Percentiles rank a stretch among this genome's conserved stretches.
phyloP scores from a whole-genome alignment of 1,284 basidiomycete genomes.

The Leccinum subatratum region DNA sequence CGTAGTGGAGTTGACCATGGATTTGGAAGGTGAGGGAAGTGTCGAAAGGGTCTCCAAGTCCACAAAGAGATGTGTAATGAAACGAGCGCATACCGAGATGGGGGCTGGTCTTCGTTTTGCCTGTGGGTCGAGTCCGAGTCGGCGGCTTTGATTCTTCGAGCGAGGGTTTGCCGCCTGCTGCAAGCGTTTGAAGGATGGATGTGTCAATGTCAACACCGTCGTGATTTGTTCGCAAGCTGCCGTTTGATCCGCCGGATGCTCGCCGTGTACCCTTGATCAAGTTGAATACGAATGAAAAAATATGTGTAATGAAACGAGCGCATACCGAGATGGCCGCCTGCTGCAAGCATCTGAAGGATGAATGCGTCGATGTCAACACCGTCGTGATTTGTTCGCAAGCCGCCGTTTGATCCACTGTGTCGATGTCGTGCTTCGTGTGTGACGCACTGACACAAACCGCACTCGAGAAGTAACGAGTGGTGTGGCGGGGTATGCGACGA shows the following conservation, averaged over 20 bases:
- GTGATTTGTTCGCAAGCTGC: no score
- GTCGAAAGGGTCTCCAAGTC: neutral
- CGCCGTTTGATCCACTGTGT: conserved; percentile 35
- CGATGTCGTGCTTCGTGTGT: conserved; percentile 94
- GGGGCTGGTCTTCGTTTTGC: no score
- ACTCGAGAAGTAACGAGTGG: conserved; percentile 87
- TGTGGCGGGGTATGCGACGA: conserved; percentile 93
- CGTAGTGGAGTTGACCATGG: neutral
- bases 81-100: neutral
- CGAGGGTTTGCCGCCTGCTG: neutral
- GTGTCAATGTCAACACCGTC: no score
- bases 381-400: no score
- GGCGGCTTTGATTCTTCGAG: neutral
- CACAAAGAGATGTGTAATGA: neutral
- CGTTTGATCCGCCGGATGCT: no score
- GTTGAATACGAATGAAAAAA: no score
- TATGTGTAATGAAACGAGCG: no score
- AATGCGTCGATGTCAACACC: neutral
- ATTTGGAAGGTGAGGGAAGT: neutral
- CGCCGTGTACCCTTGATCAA: no score
- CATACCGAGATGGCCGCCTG: no score
- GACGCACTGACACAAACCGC: conserved; percentile 76
- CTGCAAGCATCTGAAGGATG: no score
- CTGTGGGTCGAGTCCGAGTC: neutral
- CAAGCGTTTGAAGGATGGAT: neutral